phyloP scores from a whole-genome alignment of 2,329 filamentous ascomycete genomes.

The Myriosclerotinia curreyana region DNA sequence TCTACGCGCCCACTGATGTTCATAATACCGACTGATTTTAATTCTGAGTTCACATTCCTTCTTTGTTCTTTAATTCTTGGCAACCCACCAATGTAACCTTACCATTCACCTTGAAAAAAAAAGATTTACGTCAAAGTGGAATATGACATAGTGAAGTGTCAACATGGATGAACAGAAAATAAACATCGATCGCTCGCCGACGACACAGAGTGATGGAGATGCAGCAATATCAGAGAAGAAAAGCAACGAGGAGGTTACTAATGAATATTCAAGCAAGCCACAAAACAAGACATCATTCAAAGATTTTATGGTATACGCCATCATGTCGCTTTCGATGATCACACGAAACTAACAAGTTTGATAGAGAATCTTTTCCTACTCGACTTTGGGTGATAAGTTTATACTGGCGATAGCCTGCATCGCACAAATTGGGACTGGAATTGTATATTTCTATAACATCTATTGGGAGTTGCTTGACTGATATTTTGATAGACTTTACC shows the following conservation, averaged over 20 bases:
- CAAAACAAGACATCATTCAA: constrained; percentile 30
- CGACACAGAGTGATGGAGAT: constrained; percentile 9
- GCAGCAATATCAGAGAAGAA: background rate
- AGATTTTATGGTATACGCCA: constrained; percentile 29
- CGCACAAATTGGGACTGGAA: constrained; percentile 33
- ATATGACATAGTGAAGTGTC: background rate
- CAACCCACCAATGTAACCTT: too few species aligned
- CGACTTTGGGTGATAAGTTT: constrained; percentile 30
- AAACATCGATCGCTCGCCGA: background rate
- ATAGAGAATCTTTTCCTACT: constrained; percentile 36
- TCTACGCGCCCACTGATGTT: background rate
- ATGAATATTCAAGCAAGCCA: constrained; percentile 32
- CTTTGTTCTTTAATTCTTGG: constrained; percentile 14
- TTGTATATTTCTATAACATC: constrained; percentile 25
- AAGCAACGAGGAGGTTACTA: background rate
- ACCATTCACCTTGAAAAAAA: background rate
- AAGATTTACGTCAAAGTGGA: background rate
- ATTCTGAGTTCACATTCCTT: background rate
- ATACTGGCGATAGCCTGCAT: constrained; percentile 28
- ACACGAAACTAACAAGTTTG: background rate
- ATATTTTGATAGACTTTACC: constrained; percentile 48
- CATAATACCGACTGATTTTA: background rate
- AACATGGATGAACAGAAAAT: constrained; percentile 9
- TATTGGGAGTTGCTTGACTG: background rate
- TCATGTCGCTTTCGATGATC: background rate